Evolutionary conservation across 2,329 filamentous ascomycete genomes (phyloP).

Genomic region (Parastagonospora nodorum): DNA sequence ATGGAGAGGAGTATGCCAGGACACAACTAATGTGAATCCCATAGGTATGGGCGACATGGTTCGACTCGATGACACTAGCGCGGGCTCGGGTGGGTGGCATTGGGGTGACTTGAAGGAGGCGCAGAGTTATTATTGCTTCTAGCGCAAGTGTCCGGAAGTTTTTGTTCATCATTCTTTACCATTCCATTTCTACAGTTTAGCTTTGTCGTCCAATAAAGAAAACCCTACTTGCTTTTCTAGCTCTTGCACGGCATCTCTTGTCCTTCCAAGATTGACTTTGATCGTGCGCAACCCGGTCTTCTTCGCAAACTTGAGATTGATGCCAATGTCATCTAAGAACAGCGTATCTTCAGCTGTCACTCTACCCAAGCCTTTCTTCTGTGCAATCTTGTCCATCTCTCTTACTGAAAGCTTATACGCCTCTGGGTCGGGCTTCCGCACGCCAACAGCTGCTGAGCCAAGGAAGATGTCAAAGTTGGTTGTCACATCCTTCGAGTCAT

Average conservation of each 20-base stretch:
- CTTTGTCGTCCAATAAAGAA: slow-evolving; percentile 57
- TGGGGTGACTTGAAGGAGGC: too few species aligned
- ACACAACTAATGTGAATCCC: too few species aligned
- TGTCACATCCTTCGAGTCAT: slow-evolving; percentile 58
- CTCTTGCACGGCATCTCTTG: slow-evolving; percentile 80
- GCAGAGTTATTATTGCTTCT: too few species aligned
- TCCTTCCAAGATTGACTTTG: slow-evolving; percentile 79
- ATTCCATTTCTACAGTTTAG: slow-evolving; percentile 24
- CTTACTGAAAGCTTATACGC: slow-evolving; percentile 79
- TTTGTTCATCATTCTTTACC: too few species aligned
- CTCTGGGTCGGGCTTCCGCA: slow-evolving; percentile 82
- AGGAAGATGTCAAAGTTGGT: slow-evolving; percentile 84
- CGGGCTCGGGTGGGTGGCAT: too few species aligned
- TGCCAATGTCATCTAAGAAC: slow-evolving; percentile 93
- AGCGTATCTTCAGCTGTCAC: slow-evolving; percentile 71
- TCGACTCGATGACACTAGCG: too few species aligned
- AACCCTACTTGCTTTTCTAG: slow-evolving; percentile 78
- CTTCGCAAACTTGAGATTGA: slow-evolving; percentile 83
- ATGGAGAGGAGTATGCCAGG: too few species aligned
- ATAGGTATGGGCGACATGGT: too few species aligned
- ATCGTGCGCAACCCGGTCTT: slow-evolving; percentile 78
- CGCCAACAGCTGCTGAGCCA: slow-evolving; percentile 80
- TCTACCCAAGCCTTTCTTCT: slow-evolving; percentile 56
- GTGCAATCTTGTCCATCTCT: slow-evolving; percentile 67
- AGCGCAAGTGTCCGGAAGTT: too few species aligned